Evolutionary conservation across 441 rosid species (phyloP), one percentile per base, ranked within the genome.

Genomic region (Adansonia gregorii): DNA sequence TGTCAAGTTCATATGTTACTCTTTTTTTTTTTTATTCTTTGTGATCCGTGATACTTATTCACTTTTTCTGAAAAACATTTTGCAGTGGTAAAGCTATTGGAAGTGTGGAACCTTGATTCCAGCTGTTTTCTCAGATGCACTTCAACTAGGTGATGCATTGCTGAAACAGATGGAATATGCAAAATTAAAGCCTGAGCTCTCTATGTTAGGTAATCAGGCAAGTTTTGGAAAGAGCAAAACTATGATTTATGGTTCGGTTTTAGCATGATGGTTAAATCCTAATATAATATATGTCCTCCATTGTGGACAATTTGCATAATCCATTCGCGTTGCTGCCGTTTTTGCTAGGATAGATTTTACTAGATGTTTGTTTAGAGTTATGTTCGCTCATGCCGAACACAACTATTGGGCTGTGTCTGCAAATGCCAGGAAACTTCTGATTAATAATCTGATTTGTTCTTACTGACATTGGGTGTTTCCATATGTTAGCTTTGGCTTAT

Each of bases 251-350:
- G 6, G 43, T 27, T 14, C 46, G 52, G 74, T 70, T 70, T 31
- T 71, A 15, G 63, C 74, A 22, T 8, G 63, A 71, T 55, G 64
- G 46, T 54, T n/a, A 54, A n/a, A 31, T 71, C 46, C 48, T 71
- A 43, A 0, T 17, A 39, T n/a, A 35, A 41, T 66, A n/a, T 52
- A 27, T 31, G 22, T 24, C 8, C 7, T 20, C 3, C 4, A 10
- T 67, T 10, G 12, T 2, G 22, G 45, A 60, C 46, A 70, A 27
- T 70, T 70, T 70, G 61, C 31, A 70, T 27, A 70, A 51, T 52
- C 61, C 74, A 0, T 51, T 31, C 0, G 14, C 2, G 14, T 24
- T 51, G 45, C 15, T 43, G 4, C 9, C 46, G 4, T 71, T 24
- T 51, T 52, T 12, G 19, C 19, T 52, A 7, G 8, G 6, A n/a